Evolutionary conservation across 495 filamentous ascomycete species (phyloP), one percentile per base, ranked within the genome.

Genomic region (Talaromyces nanjingensis): DNA sequence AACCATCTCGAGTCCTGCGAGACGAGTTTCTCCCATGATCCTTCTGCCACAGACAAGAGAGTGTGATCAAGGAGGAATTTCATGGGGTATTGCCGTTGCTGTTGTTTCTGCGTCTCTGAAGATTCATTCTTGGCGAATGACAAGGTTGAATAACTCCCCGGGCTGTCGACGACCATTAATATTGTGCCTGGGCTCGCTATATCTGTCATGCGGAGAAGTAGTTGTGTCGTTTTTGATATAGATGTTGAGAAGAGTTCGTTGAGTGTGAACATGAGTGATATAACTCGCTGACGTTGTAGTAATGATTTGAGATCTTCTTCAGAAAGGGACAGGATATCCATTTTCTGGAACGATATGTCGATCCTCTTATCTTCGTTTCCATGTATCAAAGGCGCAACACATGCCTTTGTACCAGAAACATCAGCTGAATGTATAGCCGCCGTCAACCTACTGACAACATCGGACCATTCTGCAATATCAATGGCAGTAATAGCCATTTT

Each of bases 211-310:
- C 77, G 73, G 1, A 91, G 80, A 0, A 98, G 79, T 65, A 98
- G 86, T 0, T 74, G 74, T 2, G 93, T 96, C 0, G 93, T 89
- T 54, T 84, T 83, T 4, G 84, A 76, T 61, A 92, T 79, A 3
- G 91, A 92, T 9, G 86, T 81, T 0, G 84, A 80, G 78, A 96
- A 97, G 4, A 98, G 87, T 75, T 98, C 94, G 73, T 97, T 98
- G n/a, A 97, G 84, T 0, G 93, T 96, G 81, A 97, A 98, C 74
- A 97, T 86, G 0, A 97, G 74, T 0, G 94, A 96, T 4, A 94
- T 79, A 0, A 98, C n/a, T 16, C 24, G 22, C n/a, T 58, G 55
- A 64, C 37, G 33, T 47, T 67, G 65, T 2, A 87, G 62, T 1
- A 86, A 47, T 9, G 68, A 59, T 11, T 68, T 53, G 4, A 91